Base-by-base conservation (phyloP, 2,329 filamentous ascomycete genomes). In the Aureobasidium sp. region DNA sequence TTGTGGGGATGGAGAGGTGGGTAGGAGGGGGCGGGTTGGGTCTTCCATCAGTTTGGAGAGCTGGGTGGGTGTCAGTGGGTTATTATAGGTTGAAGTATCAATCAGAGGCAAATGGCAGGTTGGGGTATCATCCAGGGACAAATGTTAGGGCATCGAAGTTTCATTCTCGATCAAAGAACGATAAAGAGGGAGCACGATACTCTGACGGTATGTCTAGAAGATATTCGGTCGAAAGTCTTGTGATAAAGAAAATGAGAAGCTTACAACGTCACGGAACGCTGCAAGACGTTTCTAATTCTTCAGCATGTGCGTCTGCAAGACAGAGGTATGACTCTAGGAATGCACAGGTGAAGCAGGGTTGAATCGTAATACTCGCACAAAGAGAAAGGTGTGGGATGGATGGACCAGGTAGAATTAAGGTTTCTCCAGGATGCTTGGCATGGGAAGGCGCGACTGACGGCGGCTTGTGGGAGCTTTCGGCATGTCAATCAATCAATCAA, bases 361-460 rank as follows among this genome's bases (percentile, higher is more conserved):
- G n/a, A n/a, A 7, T 22, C 11, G 0, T 22, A 12, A 6, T 22
- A 45, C 17, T 45, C 24, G 41, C 7, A 8, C 3, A 41, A 27
- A 25, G 7, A 40, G 22, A 14, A 41, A 41, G 38, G 12, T 14
- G 14, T 21, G 21, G 35, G 35, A 5, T 14, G 40, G 25, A 4
- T 44, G 16, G 22, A 45, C 29, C 41, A 32, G 29, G 41, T 34
- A 11, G 8, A 22, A 45, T n/a, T 45, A 45, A 45, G 41, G 41
- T 45, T 45, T 45, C 27, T 45, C 41, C 41, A 45, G 41, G 41
- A 45, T 45, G 41, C 41, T 45, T 45, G 41, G 40, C 40, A n/a
- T 12, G 40, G n/a, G 27, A 16, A 34, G 41, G 32, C 41, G 29
- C 41, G 41, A 45, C 19, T 22, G 29, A 19, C 29, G 16, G 44